Evolutionary conservation across 306 rosid genomes (phyloP).

Genomic region (Leucaena leucocephala): DNA sequence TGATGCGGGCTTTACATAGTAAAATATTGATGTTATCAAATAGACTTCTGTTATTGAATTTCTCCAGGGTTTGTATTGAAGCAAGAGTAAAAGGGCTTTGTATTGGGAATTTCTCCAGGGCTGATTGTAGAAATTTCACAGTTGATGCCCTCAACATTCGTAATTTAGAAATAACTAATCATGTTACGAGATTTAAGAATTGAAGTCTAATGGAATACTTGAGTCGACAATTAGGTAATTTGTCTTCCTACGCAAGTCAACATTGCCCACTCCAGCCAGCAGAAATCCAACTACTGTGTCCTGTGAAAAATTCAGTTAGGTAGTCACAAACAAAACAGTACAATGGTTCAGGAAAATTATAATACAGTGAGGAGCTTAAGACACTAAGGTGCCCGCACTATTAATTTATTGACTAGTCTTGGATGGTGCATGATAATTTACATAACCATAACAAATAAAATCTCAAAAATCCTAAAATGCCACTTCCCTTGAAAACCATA

Average conservation of each 20-base stretch:
- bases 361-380: not conserved
- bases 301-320: constrained; percentile 46
- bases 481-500: too few species aligned
- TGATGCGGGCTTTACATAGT: too few species aligned
- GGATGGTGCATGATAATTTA: not conserved
- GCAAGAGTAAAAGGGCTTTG: not conserved
- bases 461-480: not conserved
- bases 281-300: constrained; percentile 92
- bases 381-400: not conserved
- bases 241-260: too few species aligned
- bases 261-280: constrained; percentile 71
- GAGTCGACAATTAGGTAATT: too few species aligned
- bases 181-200: constrained; percentile 3
- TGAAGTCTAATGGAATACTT: constrained; percentile 53
- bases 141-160: not conserved
- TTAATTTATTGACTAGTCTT: constrained; percentile 12
- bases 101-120: not conserved
- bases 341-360: not conserved
- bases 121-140: not conserved
- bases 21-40: not conserved
- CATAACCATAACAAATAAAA: not conserved
- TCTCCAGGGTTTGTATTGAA: not conserved
- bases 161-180: constrained; percentile 28
- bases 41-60: not conserved
- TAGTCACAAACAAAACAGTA: constrained; percentile 12